Conservation (phyloP, 108 stramenopile genomes). For the Nannochloropsis gaditana region DNA sequence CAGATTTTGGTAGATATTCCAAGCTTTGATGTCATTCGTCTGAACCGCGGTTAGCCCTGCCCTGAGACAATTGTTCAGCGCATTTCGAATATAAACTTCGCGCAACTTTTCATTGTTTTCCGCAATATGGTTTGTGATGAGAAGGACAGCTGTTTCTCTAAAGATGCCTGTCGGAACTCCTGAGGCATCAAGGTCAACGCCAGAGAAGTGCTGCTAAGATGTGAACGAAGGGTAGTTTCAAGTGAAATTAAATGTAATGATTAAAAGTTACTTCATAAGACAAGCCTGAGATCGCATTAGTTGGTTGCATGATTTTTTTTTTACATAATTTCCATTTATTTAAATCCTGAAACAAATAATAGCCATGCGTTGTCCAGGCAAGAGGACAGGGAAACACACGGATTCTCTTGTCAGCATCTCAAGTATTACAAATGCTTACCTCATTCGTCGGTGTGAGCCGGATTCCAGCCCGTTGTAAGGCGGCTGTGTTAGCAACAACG, state of each 20-base stretch:
- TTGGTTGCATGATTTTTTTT: too few species aligned
- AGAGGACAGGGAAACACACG: too few species aligned
- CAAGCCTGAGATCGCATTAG: too few species aligned
- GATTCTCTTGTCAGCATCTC: too few species aligned
- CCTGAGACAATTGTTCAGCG: slow-evolving; percentile 39
- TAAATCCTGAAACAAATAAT: too few species aligned
- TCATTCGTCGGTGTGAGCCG: not conserved
- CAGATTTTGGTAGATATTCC: slow-evolving; percentile 32
- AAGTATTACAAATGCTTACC: not conserved
- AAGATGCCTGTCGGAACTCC: slow-evolving; percentile 39
- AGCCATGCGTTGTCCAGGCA: too few species aligned
- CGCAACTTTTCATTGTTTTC: not conserved
- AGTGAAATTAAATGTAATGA: too few species aligned
- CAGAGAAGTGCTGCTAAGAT: too few species aligned
- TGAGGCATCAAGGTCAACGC: too few species aligned
- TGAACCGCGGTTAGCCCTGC: slow-evolving; percentile 53
- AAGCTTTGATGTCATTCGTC: slow-evolving; percentile 51
- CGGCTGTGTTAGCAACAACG: slow-evolving; percentile 51
- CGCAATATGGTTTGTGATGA: slow-evolving; percentile 33
- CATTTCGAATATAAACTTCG: slow-evolving; percentile 39
- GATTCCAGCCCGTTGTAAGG: slow-evolving; percentile 40
- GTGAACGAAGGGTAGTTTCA: too few species aligned
- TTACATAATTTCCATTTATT: too few species aligned
- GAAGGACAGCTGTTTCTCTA: slow-evolving; percentile 38
- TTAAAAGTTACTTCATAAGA: too few species aligned